Evolutionary conservation across 1,284 basidiomycete species (phyloP).

Genomic region (Ustilago bromivora): DNA sequence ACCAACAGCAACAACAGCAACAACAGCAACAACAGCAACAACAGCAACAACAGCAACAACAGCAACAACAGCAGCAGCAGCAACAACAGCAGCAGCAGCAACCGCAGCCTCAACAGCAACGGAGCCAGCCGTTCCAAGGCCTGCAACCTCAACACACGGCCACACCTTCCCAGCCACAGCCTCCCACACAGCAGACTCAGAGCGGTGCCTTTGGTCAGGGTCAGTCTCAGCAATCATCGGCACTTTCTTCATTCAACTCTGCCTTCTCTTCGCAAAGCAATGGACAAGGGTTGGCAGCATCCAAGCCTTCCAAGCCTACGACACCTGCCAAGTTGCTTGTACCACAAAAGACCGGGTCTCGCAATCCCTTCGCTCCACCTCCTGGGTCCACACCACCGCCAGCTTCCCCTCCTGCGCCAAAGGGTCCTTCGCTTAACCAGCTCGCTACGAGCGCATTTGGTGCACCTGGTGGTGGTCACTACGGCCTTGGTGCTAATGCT

Average conservation of each 20-base stretch:
- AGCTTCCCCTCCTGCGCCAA: conserved; percentile 73
- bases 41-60: conserved; percentile 24
- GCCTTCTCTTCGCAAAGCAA: conserved; percentile 69
- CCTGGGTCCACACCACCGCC: conserved; percentile 72
- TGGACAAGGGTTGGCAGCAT: conserved; percentile 48
- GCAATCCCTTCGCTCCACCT: conserved; percentile 91
- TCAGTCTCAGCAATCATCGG: conserved; percentile 27
- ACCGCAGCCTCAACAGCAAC: conserved; percentile 29
- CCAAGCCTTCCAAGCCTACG: conserved; percentile 69
- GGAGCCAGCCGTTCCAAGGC: conserved; percentile 21
- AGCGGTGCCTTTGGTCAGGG: conserved; percentile 16
- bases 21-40: conserved; percentile 20
- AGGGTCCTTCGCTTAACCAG: conserved; percentile 83
- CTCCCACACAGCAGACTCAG: conserved; percentile 30
- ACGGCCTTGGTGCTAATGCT: conserved; percentile 55
- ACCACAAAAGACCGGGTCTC: conserved; percentile 90
- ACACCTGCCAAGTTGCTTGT: conserved; percentile 74
- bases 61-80: conserved; percentile 11
- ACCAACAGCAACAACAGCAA: conserved; percentile 41
- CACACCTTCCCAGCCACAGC: conserved; percentile 50
- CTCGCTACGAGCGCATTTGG: conserved; percentile 75
- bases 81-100: conserved; percentile 8
- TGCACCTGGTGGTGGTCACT: conserved; percentile 50
- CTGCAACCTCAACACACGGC: conserved; percentile 46
- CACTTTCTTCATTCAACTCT: conserved; percentile 74